Percentiles rank a stretch among this genome's conserved stretches.
Conservation (phyloP, 805 yeast genomes). For the Cyberlindnera mrakii region DNA sequence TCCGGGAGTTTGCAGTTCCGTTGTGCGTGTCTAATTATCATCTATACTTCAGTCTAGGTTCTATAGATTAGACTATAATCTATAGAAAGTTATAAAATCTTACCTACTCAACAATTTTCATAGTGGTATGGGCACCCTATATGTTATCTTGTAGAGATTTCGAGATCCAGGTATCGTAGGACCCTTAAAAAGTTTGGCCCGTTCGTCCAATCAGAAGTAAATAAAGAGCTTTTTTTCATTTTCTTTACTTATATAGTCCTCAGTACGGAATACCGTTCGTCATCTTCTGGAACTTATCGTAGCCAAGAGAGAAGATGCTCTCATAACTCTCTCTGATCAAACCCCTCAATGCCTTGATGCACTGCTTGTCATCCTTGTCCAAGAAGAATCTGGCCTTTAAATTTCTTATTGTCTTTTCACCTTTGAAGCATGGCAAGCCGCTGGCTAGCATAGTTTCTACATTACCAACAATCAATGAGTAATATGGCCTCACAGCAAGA, state of each 20-base stretch:
- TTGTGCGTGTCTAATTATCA: too few relatives aligned
- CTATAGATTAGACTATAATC: too few relatives aligned
- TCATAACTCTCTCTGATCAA: slow-evolving; percentile 79
- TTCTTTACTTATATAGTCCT: neutral
- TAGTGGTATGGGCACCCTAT: too few relatives aligned
- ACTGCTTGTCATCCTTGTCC: slow-evolving; percentile 74
- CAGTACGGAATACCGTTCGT: slow-evolving; percentile 96
- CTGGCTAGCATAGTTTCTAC: slow-evolving; percentile 91
- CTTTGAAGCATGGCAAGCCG: slow-evolving; percentile 95
- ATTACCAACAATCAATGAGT: slow-evolving; percentile 77
- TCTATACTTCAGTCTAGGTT: too few relatives aligned
- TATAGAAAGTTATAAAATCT: too few relatives aligned
- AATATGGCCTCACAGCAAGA: slow-evolving; percentile 80
- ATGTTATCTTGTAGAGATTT: too few relatives aligned
- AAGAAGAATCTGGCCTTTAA: slow-evolving; percentile 77
- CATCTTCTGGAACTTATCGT: slow-evolving; percentile 93
- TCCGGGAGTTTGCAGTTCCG: too few relatives aligned
- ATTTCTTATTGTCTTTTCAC: slow-evolving; percentile 69
- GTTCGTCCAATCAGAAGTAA: too few relatives aligned
- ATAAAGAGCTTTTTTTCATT: too few relatives aligned
- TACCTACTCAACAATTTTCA: too few relatives aligned
- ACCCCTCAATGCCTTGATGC: slow-evolving; percentile 68
- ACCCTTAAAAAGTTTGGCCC: too few relatives aligned
- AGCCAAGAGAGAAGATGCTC: slow-evolving; percentile 85
- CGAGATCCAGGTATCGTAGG: too few relatives aligned